phyloP scores from a whole-genome alignment of 2,329 filamentous ascomycete genomes.

The Beauveria brongniartii region DNA sequence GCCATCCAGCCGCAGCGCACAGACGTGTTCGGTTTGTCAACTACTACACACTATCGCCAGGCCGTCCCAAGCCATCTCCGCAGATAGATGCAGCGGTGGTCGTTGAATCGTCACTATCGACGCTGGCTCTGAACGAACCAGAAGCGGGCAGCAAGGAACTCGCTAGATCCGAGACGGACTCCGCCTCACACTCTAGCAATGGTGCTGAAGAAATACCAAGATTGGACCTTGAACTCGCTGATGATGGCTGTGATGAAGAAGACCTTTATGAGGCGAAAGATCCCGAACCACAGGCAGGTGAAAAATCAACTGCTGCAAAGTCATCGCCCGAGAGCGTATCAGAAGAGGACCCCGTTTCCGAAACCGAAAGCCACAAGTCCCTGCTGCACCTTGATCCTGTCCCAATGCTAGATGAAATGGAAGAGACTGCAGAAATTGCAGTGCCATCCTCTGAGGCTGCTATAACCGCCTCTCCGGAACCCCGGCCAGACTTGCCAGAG shows the following conservation, averaged over 20 bases:
- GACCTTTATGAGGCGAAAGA: background rate
- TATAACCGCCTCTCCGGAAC: background rate
- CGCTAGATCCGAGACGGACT: background rate
- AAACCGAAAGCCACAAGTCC: constrained; percentile 17
- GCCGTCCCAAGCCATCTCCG: constrained; percentile 45
- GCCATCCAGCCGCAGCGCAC: constrained; percentile 19
- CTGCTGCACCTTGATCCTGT: constrained; percentile 32
- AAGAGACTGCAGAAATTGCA: background rate
- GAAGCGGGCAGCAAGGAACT: background rate
- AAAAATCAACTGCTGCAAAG: background rate
- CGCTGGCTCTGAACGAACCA: background rate
- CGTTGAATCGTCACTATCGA: background rate
- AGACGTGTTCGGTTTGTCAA: constrained; percentile 71
- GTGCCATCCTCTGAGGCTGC: background rate
- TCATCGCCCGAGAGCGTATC: background rate
- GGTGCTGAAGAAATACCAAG: background rate
- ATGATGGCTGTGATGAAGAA: background rate
- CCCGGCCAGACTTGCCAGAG: background rate
- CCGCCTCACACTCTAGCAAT: background rate
- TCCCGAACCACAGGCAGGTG: background rate
- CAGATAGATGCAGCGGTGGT: background rate
- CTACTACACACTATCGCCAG: constrained; percentile 83
- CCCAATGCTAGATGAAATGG: constrained; percentile 24
- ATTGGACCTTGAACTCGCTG: background rate
- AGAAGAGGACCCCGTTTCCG: constrained; percentile 9